phyloP scores from a whole-genome alignment of 148 eudicot species.

The Heliamphora exappendiculata region DNA sequence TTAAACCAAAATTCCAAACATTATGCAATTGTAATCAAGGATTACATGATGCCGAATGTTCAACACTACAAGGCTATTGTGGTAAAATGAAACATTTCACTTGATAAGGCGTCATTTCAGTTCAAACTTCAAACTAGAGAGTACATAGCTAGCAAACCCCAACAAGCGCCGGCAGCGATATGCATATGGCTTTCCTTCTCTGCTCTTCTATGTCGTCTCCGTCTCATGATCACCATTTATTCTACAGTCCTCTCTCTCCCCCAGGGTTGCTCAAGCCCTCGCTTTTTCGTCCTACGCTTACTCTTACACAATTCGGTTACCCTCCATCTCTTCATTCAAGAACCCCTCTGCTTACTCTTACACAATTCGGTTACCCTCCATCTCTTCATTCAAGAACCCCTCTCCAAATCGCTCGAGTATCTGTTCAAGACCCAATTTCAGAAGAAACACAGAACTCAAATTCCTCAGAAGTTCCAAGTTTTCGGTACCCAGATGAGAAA shows the following conservation, averaged over 20 bases:
- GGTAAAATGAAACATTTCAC: too few relatives aligned
- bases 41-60: too few relatives aligned
- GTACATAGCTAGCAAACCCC: too few relatives aligned
- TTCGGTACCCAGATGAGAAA: conserved; percentile 16
- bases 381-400: conserved; percentile 2
- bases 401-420: conserved; percentile 20
- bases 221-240: conserved; percentile 18
- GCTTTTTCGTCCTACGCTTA: neutral
- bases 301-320: conserved; percentile 3
- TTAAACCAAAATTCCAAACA: too few relatives aligned
- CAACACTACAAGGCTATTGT: too few relatives aligned
- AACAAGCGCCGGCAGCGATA: too few relatives aligned
- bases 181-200: conserved; percentile 29
- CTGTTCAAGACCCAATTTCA: conserved; percentile 26
- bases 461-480: conserved; percentile 9
- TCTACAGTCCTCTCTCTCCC: conserved; percentile 17
- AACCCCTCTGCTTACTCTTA: too few relatives aligned
- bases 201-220: conserved; percentile 16
- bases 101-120: too few relatives aligned
- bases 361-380: neutral
- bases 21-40: too few relatives aligned
- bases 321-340: neutral
- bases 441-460: conserved; percentile 9
- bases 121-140: too few relatives aligned
- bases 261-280: conserved; percentile 7